These are phyloP conservation scores for Lachnellula arida DNA, from an alignment of 2,329 filamentous ascomycete genomes.

Conservation along the genomic window DNA sequence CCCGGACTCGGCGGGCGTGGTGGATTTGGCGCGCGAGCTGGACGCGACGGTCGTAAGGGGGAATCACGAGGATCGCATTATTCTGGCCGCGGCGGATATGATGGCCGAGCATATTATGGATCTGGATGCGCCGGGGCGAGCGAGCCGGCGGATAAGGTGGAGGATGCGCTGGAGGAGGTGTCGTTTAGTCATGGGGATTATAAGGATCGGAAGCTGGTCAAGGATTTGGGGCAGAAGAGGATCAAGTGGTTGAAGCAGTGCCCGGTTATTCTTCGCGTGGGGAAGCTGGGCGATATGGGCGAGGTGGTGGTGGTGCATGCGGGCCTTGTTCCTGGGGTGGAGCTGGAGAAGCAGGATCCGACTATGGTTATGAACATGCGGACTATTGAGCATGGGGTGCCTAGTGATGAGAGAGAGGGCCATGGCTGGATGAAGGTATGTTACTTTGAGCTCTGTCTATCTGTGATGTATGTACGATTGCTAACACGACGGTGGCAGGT, in stretches of 20 bases:
- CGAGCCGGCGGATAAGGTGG: slow-evolving; percentile 27
- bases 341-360: slow-evolving; percentile 67
- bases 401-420: slow-evolving; percentile 26
- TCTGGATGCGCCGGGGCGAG: slow-evolving; percentile 17
- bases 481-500: slow-evolving; percentile 31
- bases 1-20: slow-evolving; percentile 72
- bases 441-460: not conserved
- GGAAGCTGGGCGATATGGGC: slow-evolving; percentile 54
- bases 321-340: slow-evolving; percentile 73
- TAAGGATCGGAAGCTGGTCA: slow-evolving; percentile 26
- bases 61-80: slow-evolving; percentile 84
- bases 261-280: slow-evolving; percentile 73
- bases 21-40: slow-evolving; percentile 63
- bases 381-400: slow-evolving; percentile 38
- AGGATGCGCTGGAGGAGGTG: slow-evolving; percentile 23
- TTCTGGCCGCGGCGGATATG: slow-evolving; percentile 55
- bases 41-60: slow-evolving; percentile 80
- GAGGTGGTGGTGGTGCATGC: slow-evolving; percentile 77
- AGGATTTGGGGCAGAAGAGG: slow-evolving; percentile 44
- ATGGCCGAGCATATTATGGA: slow-evolving; percentile 30
- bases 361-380: slow-evolving; percentile 91
- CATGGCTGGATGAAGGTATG: slow-evolving; percentile 30
- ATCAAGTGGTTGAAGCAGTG: slow-evolving; percentile 64
- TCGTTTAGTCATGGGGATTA: slow-evolving; percentile 27
- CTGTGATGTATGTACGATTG: too few relatives aligned